Base-by-base conservation (phyloP, 2,329 filamentous ascomycete genomes). In the Fusarium domesticum region DNA sequence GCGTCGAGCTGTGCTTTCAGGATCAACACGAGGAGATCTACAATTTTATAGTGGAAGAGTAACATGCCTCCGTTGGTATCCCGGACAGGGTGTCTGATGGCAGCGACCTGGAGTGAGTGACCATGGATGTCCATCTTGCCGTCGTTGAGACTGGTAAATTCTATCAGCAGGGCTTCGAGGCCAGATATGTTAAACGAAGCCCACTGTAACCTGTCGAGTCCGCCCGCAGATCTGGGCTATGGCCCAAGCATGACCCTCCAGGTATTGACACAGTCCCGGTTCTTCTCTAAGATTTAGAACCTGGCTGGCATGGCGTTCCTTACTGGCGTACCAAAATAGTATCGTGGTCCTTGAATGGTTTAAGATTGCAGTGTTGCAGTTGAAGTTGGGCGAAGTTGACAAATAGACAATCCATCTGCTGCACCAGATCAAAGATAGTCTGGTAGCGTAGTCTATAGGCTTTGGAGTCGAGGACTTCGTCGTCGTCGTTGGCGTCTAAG, bases 121-220 rank as follows among this genome's bases (percentile, higher is more conserved):
- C 75, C 72, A 7, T 75, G 59, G 5, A 76, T 70, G 42, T 71
- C 66, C 18, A 70, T 74, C 66, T 75, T 75, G 49, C 64, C 70
- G 50, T 75, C 72, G 51, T 75, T 75, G 6, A 76, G 58, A 5
- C 64, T 51, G 1, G 71, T 65, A 47, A 76, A 75, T 37, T 68
- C 64, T 36, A 64, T 63, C 4, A 76, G 61, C 16, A 76, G 56
- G 14, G 56, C 57, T 57, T 75, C 73, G 45, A 76, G 75, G 2
- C 65, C 69, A 11, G 58, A 61, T 52, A 73, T 74, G 53, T 75
- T 72, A 48, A 76, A 72, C 2, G 70, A 65, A 5, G 68, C 65
- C 72, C 73, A 75, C 43, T 58, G 60, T 14, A 75, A 53, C n/a
- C 71, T 61, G n/a, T 56, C 49, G 11, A 59, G 50, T 11, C 57